A percentile compares a stretch with the other conserved stretches of the same genome.
Conservation (phyloP, 2,329 filamentous ascomycete genomes). For the Aureobasidium uvarum region DNA sequence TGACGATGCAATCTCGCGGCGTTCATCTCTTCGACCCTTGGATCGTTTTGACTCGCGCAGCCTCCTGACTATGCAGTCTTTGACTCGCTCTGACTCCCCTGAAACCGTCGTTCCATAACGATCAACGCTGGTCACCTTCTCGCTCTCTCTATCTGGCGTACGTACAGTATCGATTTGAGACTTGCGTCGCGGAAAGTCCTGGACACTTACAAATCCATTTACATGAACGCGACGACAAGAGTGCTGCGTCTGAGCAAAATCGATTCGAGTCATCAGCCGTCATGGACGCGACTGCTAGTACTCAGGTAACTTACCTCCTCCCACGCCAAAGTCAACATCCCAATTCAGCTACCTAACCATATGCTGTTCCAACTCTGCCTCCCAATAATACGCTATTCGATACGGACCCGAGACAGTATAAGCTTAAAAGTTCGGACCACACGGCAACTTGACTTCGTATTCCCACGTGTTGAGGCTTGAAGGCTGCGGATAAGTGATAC, state of each 20-base stretch:
- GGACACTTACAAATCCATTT: neutral
- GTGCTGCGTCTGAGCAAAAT: neutral
- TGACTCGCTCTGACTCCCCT: constrained; percentile 19
- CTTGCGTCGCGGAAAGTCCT: neutral
- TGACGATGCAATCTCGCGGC: constrained; percentile 10
- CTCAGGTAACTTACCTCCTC: neutral
- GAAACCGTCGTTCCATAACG: constrained; percentile 17
- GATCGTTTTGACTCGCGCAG: constrained; percentile 11
- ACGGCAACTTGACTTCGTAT: constrained; percentile 11
- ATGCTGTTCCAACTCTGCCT: neutral
- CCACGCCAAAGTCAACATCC: neutral
- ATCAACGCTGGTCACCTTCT: constrained; percentile 13
- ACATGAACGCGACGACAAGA: constrained; percentile 4
- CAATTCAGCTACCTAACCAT: neutral
- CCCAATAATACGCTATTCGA: neutral
- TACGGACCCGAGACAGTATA: constrained; percentile 4
- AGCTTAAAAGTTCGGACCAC: constrained; percentile 24
- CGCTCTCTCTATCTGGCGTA: neutral
- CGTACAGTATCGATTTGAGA: constrained; percentile 6
- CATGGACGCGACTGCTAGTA: neutral
- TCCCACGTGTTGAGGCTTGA: constrained; percentile 12
- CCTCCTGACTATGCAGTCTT: neutral
- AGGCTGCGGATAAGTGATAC: constrained; percentile 3
- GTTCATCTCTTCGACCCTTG: neutral
- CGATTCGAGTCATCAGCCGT: constrained; percentile 1